phyloP scores from a whole-genome alignment of 2,329 filamentous ascomycete genomes.

The Penicillium thymicola region DNA sequence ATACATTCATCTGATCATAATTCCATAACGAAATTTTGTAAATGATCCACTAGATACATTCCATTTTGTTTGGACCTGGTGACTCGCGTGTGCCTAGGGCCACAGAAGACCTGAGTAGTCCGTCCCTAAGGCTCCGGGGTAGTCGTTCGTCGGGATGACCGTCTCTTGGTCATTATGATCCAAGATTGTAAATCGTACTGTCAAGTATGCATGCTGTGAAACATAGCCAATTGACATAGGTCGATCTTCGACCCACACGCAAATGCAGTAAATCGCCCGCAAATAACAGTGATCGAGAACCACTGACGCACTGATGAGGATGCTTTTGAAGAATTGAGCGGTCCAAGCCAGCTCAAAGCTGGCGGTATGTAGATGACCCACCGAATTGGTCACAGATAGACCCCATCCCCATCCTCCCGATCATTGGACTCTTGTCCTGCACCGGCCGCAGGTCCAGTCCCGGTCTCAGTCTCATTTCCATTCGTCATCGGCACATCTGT shows the following conservation, averaged over 20 bases:
- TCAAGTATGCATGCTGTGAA: background rate
- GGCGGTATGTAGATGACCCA: background rate
- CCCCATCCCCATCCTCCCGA: conserved; percentile 28
- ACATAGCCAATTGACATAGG: conserved; percentile 1
- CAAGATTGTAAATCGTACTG: background rate
- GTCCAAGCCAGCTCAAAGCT: background rate
- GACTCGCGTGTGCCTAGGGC: background rate
- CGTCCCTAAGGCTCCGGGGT: background rate
- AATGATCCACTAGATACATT: background rate
- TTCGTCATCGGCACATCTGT: conserved; percentile 22
- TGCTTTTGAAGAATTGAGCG: background rate
- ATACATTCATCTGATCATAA: conserved; percentile 4
- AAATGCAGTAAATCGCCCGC: background rate
- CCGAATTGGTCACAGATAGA: conserved; percentile 30
- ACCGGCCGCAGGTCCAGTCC: background rate
- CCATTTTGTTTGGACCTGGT: background rate
- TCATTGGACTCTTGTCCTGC: conserved; percentile 4
- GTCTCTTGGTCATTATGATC: background rate
- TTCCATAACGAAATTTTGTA: background rate
- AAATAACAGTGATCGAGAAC: background rate
- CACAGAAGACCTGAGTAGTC: background rate
- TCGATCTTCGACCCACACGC: background rate
- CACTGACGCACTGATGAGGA: background rate
- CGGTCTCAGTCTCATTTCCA: conserved; percentile 14
- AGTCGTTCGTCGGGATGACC: background rate